phyloP scores from a whole-genome alignment of 1,284 basidiomycete species.

The Heterobasidion irregulare region DNA sequence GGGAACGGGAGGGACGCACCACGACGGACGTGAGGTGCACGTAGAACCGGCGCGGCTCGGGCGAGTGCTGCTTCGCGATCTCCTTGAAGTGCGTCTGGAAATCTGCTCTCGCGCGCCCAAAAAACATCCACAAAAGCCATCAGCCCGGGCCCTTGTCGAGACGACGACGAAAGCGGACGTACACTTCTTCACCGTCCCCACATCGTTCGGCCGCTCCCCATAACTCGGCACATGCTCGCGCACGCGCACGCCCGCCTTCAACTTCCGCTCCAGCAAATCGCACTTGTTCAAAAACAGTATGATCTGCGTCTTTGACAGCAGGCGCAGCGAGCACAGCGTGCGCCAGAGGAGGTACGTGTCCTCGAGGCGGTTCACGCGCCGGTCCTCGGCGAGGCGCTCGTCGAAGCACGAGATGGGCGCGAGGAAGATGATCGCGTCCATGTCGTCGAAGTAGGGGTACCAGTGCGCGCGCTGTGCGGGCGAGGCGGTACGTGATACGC shows the following conservation, averaged over 20 bases:
- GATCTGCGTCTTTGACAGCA: slow-evolving; percentile 28
- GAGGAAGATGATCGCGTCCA: slow-evolving; percentile 33
- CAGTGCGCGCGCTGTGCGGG: slow-evolving; percentile 24
- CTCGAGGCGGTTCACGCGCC: slow-evolving; percentile 33
- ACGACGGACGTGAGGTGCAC: slow-evolving; percentile 70
- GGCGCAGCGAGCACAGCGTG: slow-evolving; percentile 27
- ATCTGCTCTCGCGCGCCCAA: slow-evolving; percentile 16
- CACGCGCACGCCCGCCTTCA: slow-evolving; percentile 50
- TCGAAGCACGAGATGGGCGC: slow-evolving; percentile 34
- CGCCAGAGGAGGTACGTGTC: slow-evolving; percentile 34
- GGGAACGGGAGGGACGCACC: too few relatives aligned
- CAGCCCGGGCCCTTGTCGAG: background rate
- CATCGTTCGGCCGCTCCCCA: slow-evolving; percentile 26
- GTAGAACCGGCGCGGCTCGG: slow-evolving; percentile 53
- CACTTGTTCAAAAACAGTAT: slow-evolving; percentile 29
- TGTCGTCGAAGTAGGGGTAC: slow-evolving; percentile 33
- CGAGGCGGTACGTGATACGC: too few relatives aligned
- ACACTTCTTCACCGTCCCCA: slow-evolving; percentile 28
- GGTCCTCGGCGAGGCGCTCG: slow-evolving; percentile 33
- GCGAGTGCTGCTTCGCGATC: slow-evolving; percentile 26
- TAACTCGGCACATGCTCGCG: slow-evolving; percentile 43
- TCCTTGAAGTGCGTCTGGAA: slow-evolving; percentile 33
- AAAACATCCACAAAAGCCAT: background rate
- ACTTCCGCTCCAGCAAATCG: slow-evolving; percentile 61
- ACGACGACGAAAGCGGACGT: slow-evolving; percentile 9